Evolutionary conservation across 2,329 filamentous ascomycete species (phyloP), one percentile per base, ranked within the genome.

Genomic region (Pochonia chlamydosporia): DNA sequence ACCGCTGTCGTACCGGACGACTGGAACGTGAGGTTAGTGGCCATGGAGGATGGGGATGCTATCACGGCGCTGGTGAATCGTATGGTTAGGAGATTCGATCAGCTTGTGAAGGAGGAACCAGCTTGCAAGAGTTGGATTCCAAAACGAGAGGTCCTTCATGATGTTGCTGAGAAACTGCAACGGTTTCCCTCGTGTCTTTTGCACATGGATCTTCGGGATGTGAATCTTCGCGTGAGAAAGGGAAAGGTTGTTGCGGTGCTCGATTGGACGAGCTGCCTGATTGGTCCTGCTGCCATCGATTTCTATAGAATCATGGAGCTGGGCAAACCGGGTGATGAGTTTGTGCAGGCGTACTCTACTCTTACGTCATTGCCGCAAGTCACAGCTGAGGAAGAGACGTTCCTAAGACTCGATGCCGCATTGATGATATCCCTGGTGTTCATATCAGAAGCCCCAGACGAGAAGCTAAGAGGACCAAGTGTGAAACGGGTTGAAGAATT

Each of bases 381-480:
- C 6, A 43, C 46, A 13, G 8, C 13, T 6, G n/a, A 40, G 9
- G 47, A 52, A 28, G 53, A 52, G 44, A 40, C 46, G 3, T 49
- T 54, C 35, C 10, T 55, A 41, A 23, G 52, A 40, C 40, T 52
- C 30, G 51, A 55, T 36, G 51, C 53, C 4, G 51, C 51, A 16
- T 31, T 54, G 24, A 52, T 53, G 46, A 47, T 55, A 6, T 43
- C 53, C n/a, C 16, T 54, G 46, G 53, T 54, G 6, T 55, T 53
- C 37, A 49, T 47, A 10, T 55, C 53, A 5, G 53, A 55, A n/a
- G 49, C 53, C 13, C 53, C 52, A 3, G 48, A 52, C 33, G 42
- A 49, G 8, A 36, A 51, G 21, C 39, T 35, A 25, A 35, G 43
- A 5, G 48, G 8, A 16, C 30, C 23, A 8, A 47, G 50, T 36